Conservation (phyloP, 2,329 filamentous ascomycete species). For the Fusarium verticillioides region DNA sequence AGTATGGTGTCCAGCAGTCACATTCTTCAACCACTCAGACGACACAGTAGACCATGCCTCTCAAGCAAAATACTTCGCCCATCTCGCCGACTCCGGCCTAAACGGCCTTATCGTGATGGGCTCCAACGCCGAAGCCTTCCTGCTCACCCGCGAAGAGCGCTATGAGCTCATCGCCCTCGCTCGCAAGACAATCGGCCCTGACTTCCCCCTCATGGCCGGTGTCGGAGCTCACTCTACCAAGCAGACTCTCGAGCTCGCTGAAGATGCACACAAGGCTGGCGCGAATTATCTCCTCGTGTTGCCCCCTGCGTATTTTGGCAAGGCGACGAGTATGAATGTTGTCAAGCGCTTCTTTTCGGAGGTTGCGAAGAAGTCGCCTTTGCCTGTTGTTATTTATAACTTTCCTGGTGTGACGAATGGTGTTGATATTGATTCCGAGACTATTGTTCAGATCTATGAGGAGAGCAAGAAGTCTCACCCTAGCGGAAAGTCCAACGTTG, state of each 20-base stretch:
- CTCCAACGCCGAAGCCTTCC: conserved; percentile 66
- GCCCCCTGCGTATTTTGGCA: conserved; percentile 73
- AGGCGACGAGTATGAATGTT: conserved; percentile 67
- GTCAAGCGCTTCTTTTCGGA: conserved; percentile 69
- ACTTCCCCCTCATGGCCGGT: conserved; percentile 86
- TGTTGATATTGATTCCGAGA: conserved; percentile 73
- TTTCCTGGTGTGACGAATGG: conserved; percentile 76
- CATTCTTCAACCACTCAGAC: conserved; percentile 62
- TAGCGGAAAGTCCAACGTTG: conserved; percentile 63
- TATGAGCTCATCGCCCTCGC: conserved; percentile 66
- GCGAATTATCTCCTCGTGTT: conserved; percentile 71
- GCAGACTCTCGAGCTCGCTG: conserved; percentile 69
- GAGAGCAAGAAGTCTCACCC: conserved; percentile 38
- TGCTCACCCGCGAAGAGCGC: conserved; percentile 69
- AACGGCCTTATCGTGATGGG: conserved; percentile 64
- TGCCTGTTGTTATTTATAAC: conserved; percentile 74
- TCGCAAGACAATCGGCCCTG: conserved; percentile 81
- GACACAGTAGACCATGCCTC: conserved; percentile 60
- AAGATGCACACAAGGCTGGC: conserved; percentile 68
- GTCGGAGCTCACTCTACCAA: conserved; percentile 72
- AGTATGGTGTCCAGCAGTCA: conserved; percentile 64
- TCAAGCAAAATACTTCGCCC: conserved; percentile 62
- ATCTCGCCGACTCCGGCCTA: conserved; percentile 62
- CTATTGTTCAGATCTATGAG: conserved; percentile 53
- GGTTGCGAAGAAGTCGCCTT: conserved; percentile 60